These are phyloP conservation scores for Aspergillus sp. DNA, from an alignment of 2,329 filamentous ascomycete genomes.

Conservation along the genomic window DNA sequence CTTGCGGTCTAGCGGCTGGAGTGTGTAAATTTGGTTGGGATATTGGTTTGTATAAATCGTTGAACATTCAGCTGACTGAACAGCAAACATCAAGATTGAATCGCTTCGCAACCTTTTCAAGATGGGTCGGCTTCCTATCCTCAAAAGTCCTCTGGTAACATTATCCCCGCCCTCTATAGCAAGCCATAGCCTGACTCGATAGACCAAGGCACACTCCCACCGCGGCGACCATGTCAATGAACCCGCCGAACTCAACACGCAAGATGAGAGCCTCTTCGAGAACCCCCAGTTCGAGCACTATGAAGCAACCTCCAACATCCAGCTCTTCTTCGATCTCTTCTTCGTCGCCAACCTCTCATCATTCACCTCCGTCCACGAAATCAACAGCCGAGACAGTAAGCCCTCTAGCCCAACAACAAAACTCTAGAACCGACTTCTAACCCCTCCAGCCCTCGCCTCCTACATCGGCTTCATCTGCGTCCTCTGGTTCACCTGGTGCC, in stretches of 20 bases:
- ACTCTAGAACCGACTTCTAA: background rate
- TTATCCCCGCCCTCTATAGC: background rate
- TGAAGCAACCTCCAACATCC: conserved; percentile 8
- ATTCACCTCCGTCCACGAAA: conserved; percentile 7
- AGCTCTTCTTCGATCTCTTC: conserved; percentile 10
- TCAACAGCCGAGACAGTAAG: conserved; percentile 6
- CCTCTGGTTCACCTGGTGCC: conserved; percentile 8
- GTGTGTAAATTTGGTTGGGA: too few species aligned
- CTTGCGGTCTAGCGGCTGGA: too few species aligned
- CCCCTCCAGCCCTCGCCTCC: background rate
- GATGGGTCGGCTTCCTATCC: background rate
- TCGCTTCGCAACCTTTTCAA: too few species aligned
- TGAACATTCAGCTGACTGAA: too few species aligned
- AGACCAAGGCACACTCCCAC: background rate
- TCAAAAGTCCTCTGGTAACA: background rate
- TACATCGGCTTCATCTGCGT: conserved; percentile 6
- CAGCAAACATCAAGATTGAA: too few species aligned
- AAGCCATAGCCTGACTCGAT: background rate
- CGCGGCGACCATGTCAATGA: background rate
- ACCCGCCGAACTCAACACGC: background rate
- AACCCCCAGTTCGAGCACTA: conserved; percentile 11
- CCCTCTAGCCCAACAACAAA: too few species aligned
- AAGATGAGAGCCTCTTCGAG: conserved; percentile 6
- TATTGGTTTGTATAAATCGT: too few species aligned
- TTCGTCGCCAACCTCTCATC: conserved; percentile 16